Percentiles rank a stretch among this genome's conserved stretches.
phyloP scores from a whole-genome alignment of 1,284 basidiomycete genomes.

The Polyporus tsugae region DNA sequence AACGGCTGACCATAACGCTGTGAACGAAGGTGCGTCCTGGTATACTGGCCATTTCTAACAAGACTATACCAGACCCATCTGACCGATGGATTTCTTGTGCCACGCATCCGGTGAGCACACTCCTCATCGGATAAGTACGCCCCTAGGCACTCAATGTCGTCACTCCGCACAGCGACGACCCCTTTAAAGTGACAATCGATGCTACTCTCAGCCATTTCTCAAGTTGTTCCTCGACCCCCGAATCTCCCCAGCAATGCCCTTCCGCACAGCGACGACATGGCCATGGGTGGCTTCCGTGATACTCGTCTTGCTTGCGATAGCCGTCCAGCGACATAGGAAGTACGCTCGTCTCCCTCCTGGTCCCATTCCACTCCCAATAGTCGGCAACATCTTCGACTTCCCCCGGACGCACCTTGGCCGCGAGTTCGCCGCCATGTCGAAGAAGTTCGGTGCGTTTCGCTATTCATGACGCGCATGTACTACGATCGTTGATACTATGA shows the following conservation, averaged over 20 bases:
- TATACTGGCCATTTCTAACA: no score
- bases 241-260: no score
- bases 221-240: not conserved
- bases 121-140: no score
- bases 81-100: no score
- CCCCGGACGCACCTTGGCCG: constrained; percentile 12
- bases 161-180: not conserved
- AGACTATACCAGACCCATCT: no score
- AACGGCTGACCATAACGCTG: no score
- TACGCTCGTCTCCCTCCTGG: constrained; percentile 13
- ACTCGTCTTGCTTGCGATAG: no score
- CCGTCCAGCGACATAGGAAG: no score
- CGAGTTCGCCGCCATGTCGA: not conserved
- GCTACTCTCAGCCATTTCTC: not conserved
- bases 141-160: not conserved
- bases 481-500: not conserved
- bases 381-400: constrained; percentile 14
- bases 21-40: no score
- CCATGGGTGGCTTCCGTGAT: no score
- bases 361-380: constrained; percentile 5
- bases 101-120: no score
- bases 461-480: not conserved
- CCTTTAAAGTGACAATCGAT: not conserved
- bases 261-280: no score
- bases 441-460: not conserved